Evolutionary conservation across 208 protist genomes (phyloP).

Genomic region (Acanthamoeba healyi): DNA sequence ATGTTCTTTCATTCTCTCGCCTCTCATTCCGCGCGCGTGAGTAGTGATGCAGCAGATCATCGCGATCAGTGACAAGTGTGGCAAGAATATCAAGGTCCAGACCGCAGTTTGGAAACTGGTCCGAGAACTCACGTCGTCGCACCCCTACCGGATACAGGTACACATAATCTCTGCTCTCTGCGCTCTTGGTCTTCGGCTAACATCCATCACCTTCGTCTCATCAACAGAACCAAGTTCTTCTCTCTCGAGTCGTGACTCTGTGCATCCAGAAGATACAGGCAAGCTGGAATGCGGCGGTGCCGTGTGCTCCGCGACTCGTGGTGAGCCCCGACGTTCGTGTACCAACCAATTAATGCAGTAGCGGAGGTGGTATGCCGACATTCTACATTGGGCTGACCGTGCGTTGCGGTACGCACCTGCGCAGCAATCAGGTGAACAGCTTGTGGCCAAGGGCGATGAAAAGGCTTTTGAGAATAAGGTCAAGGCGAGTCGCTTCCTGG

Average conservation of each 20-base stretch:
- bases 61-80: constrained; percentile 9
- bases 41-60: constrained; percentile 30
- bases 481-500: constrained; percentile 7
- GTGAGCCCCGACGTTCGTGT: neutral
- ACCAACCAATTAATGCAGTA: neutral
- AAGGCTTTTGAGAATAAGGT: constrained; percentile 9
- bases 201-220: neutral
- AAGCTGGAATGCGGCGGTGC: neutral
- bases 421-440: neutral
- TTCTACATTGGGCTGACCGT: neutral
- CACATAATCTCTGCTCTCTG: neutral
- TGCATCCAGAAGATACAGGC: neutral
- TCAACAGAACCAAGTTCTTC: neutral
- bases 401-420: neutral
- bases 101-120: constrained; percentile 10
- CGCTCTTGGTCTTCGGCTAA: neutral
- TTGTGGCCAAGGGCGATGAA: neutral
- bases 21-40: neutral
- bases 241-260: neutral
- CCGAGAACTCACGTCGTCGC: neutral
- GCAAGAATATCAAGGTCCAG: constrained; percentile 35
- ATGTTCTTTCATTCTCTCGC: neutral
- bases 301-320: neutral
- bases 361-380: too few species aligned
- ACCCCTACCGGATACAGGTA: constrained; percentile 10